Conservation (phyloP, 208 protist genomes). For the Leptomonas seymouri region DNA sequence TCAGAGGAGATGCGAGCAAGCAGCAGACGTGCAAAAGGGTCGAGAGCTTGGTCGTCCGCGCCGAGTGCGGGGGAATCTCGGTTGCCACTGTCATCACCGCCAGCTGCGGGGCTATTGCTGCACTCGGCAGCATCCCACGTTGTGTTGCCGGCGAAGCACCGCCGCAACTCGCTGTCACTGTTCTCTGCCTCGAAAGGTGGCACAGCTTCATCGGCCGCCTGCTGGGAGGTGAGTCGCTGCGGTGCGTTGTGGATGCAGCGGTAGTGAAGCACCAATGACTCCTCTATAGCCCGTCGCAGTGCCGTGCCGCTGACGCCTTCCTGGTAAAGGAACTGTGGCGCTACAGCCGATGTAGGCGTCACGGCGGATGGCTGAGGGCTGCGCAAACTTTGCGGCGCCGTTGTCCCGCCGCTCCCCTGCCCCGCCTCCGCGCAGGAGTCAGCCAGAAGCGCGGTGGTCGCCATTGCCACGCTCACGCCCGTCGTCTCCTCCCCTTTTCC, state of each 20-base stretch:
- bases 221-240: conserved; percentile 28
- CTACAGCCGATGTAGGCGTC: conserved; percentile 6
- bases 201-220: conserved; percentile 21
- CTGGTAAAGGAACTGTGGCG: conserved; percentile 34
- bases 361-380: neutral
- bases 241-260: conserved; percentile 59
- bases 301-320: conserved; percentile 48
- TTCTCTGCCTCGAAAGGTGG: conserved; percentile 38
- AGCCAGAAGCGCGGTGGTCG: too few relatives aligned
- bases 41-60: conserved; percentile 30
- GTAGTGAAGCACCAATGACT: conserved; percentile 56
- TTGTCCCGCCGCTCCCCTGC: conserved; percentile 4
- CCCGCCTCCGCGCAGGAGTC: too few relatives aligned
- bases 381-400: neutral
- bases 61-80: neutral
- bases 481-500: neutral
- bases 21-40: conserved; percentile 33
- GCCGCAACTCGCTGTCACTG: conserved; percentile 32
- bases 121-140: conserved; percentile 40
- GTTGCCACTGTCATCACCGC: conserved; percentile 5
- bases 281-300: conserved; percentile 72
- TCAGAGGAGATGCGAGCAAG: conserved; percentile 27
- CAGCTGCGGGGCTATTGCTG: conserved; percentile 16
- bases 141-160: conserved; percentile 38
- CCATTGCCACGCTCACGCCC: too few relatives aligned